These are phyloP conservation scores for Biscogniauxia sp. DNA, from an alignment of 2,329 filamentous ascomycete genomes.

Conservation along the genomic window DNA sequence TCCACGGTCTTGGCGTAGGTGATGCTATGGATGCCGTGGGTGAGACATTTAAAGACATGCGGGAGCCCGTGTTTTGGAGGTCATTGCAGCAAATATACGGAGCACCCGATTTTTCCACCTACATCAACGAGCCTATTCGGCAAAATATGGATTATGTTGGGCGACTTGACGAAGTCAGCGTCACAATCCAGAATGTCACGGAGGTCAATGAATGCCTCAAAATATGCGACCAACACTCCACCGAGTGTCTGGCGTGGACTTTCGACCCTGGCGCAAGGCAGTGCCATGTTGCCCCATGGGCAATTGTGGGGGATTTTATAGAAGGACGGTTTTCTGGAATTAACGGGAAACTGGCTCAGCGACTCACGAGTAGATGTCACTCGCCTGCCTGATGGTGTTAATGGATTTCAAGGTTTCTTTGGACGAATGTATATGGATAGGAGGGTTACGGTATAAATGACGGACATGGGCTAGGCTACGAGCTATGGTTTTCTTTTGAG, in stretches of 20 bases:
- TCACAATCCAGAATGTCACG: conserved; percentile 35
- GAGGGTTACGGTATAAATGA: conserved; percentile 15
- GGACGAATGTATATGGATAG: conserved; percentile 8
- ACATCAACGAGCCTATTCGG: conserved; percentile 37
- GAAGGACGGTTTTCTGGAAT: conserved; percentile 38
- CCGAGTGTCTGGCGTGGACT: conserved; percentile 50
- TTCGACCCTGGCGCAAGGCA: conserved; percentile 40
- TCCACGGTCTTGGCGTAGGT: conserved; percentile 48
- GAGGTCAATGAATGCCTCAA: conserved; percentile 42
- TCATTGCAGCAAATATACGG: conserved; percentile 51
- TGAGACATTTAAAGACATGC: conserved; percentile 37
- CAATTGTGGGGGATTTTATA: conserved; percentile 42
- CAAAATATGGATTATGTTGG: conserved; percentile 49
- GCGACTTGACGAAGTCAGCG: conserved; percentile 43
- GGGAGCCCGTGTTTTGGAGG: conserved; percentile 46
- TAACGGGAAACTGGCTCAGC: conserved; percentile 32
- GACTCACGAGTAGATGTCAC: conserved; percentile 26
- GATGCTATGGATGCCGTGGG: conserved; percentile 47
- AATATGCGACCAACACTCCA: conserved; percentile 39
- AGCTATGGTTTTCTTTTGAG: conserved; percentile 4
- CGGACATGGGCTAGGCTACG: conserved; percentile 11
- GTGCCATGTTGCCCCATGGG: conserved; percentile 50
- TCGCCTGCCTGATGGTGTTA: conserved; percentile 13
- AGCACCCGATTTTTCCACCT: conserved; percentile 37
- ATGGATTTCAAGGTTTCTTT: background rate